Conservation (phyloP, 116 monocot genomes). For the Zostera marina region DNA sequence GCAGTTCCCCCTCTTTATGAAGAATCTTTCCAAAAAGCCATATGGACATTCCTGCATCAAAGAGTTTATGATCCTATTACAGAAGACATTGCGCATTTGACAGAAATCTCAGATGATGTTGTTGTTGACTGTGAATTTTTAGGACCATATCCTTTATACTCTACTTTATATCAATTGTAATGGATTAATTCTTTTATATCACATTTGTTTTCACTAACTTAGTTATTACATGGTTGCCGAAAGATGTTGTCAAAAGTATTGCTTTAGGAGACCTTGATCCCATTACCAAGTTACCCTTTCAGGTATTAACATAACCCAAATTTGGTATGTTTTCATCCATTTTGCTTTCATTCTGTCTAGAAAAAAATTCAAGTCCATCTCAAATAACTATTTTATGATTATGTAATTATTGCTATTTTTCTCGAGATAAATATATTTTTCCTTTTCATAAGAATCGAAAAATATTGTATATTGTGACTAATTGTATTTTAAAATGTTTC, state of each 20-base stretch:
- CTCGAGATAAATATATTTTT: too few species aligned
- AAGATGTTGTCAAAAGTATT: conserved; percentile 56
- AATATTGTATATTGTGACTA: too few species aligned
- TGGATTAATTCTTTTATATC: not conserved
- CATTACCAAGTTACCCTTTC: conserved; percentile 71
- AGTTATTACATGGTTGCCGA: conserved; percentile 48
- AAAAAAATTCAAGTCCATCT: too few species aligned
- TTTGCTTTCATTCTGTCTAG: too few species aligned
- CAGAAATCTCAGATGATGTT: conserved; percentile 31
- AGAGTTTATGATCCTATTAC: conserved; percentile 77
- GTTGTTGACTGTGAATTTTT: conserved; percentile 70
- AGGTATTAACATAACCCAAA: conserved; percentile 25
- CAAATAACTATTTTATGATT: too few species aligned
- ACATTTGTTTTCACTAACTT: conserved; percentile 32
- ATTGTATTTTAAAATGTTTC: not conserved
- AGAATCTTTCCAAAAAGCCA: conserved; percentile 67
- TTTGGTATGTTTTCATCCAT: too few species aligned
- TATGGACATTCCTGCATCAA: conserved; percentile 82
- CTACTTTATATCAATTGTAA: conserved; percentile 1
- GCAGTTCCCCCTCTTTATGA: conserved; percentile 76
- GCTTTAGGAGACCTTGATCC: conserved; percentile 86
- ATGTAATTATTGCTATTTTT: too few species aligned
- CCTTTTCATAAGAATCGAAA: too few species aligned
- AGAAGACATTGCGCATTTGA: conserved; percentile 62
- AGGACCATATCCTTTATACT: conserved; percentile 91